These are phyloP conservation scores for Kodamaea arcana DNA, from an alignment of 1,139 yeast species.

Conservation along the genomic window DNA sequence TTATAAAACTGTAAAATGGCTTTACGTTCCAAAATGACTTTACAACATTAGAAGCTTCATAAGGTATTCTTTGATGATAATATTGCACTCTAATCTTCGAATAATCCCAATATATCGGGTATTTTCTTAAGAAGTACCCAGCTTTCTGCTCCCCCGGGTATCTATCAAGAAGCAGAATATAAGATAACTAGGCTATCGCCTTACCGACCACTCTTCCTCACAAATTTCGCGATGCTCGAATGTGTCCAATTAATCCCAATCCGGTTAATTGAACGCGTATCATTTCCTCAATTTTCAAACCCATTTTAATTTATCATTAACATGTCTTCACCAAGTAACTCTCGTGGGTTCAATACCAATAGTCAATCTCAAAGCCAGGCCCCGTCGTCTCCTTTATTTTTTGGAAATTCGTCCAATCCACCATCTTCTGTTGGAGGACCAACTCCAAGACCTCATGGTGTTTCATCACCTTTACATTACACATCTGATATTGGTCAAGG, in stretches of 20 bases:
- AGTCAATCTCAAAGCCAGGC: conserved; percentile 32
- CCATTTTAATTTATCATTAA: conserved; percentile 1
- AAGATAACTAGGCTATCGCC: no score
- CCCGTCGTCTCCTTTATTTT: conserved; percentile 61
- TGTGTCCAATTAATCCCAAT: conserved; percentile 4
- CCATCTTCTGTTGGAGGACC: conserved; percentile 30
- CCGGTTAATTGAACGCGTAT: conserved; percentile 4
- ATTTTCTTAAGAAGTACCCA: no score
- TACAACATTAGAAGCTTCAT: no score
- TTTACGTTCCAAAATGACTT: no score
- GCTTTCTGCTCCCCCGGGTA: no score
- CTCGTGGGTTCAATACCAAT: conserved; percentile 18
- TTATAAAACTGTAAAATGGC: no score
- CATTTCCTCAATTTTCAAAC: conserved; percentile 1
- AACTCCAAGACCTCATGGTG: conserved; percentile 21
- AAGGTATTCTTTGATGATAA: no score
- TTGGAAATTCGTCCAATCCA: conserved; percentile 51
- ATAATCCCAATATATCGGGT: no score
- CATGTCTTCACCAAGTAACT: conserved; percentile 20
- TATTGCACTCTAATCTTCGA: no score
- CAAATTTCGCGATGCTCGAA: not conserved
- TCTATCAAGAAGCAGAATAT: no score
- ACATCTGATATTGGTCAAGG: conserved; percentile 31
- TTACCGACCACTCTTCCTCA: no score
- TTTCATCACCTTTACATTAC: conserved; percentile 46